These are phyloP conservation scores for Chalciporus chontae DNA, from an alignment of 768 basidiomycete genomes.

Conservation along the genomic window DNA sequence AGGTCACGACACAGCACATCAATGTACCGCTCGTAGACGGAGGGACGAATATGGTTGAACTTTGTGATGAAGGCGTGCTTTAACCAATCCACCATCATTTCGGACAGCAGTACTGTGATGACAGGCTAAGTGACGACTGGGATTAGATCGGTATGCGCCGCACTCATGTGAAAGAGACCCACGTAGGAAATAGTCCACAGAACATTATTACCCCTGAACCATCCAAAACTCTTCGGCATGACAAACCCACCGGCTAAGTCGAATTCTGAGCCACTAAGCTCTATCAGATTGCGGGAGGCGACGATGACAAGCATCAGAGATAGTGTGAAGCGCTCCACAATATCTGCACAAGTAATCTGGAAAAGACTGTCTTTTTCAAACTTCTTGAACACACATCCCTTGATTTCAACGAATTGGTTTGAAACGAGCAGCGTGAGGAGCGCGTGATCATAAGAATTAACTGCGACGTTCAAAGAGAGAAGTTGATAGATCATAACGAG, in stretches of 20 bases:
- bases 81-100: constrained; percentile 96
- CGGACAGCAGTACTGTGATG: constrained; percentile 83
- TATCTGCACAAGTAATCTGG: constrained; percentile 98
- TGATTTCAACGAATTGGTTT: constrained; percentile 99
- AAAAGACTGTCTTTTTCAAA: constrained; percentile 99
- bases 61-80: constrained; percentile 99
- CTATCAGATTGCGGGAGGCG: constrained; percentile 91
- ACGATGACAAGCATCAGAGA: constrained; percentile 88
- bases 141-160: background rate
- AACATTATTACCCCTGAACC: constrained; percentile 75
- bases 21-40: constrained; percentile 91
- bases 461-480: constrained; percentile 91
- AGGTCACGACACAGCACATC: constrained; percentile 95
- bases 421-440: constrained; percentile 91
- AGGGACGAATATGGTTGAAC: constrained; percentile 96
- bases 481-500: constrained; percentile 97
- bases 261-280: constrained; percentile 88
- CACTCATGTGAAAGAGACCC: constrained; percentile 25
- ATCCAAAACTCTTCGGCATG: constrained; percentile 80
- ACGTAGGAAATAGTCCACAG: constrained; percentile 91
- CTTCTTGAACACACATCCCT: constrained; percentile 98
- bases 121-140: constrained; percentile 61
- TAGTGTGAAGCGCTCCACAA: constrained; percentile 95
- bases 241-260: constrained; percentile 67
- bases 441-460: constrained; percentile 97